Percentiles rank a stretch among this genome's conserved stretches.
These are phyloP conservation scores for Oryza rufipogon DNA, from an alignment of 176 grass and related monocot genomes.

Conservation along the genomic window DNA sequence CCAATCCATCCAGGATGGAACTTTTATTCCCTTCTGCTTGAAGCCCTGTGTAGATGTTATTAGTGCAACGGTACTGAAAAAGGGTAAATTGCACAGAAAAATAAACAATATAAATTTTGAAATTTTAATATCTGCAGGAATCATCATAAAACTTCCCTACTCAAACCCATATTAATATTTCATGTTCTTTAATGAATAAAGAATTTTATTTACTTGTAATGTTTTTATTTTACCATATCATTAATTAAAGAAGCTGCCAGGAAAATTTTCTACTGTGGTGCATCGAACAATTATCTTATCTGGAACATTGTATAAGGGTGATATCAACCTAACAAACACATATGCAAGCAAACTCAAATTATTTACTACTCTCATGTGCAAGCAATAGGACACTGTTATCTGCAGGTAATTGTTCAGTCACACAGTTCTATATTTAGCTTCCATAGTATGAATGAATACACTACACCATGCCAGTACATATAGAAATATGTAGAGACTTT, in stretches of 20 bases:
- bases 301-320: neutral
- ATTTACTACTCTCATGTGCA: neutral
- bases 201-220: neutral
- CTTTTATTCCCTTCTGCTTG: slow-evolving; percentile 34
- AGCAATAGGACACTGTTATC: neutral
- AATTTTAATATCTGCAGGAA: neutral
- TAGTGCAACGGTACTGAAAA: slow-evolving; percentile 16
- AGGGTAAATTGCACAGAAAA: neutral
- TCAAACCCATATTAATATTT: neutral
- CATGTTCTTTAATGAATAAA: neutral
- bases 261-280: neutral
- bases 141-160: neutral
- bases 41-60: slow-evolving; percentile 39
- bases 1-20: slow-evolving; percentile 35
- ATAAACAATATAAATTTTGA: neutral
- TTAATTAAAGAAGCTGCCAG: neutral
- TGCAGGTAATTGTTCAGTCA: neutral
- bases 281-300: neutral
- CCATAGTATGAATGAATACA: neutral
- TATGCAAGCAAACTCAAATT: neutral
- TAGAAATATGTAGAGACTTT: neutral
- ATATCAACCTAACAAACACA: neutral
- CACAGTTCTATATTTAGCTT: neutral
- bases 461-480: neutral
- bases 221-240: neutral